Conservation (phyloP, 306 rosid genomes). For the Glycyrrhiza uralensis region DNA sequence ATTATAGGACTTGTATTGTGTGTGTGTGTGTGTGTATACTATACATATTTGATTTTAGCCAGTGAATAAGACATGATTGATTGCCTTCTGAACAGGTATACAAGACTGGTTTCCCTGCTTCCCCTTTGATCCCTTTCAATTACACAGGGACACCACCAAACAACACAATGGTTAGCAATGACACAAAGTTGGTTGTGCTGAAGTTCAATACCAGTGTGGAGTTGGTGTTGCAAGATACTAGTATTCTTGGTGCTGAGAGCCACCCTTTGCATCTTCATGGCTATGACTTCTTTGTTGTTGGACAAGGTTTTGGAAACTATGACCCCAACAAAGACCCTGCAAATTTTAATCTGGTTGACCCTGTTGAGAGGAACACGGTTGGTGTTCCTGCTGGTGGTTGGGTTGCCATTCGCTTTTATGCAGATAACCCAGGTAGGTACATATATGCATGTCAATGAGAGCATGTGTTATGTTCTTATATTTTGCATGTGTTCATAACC, state of each 20-base stretch:
- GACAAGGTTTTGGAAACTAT: conserved; percentile 80
- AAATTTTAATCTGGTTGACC: conserved; percentile 67
- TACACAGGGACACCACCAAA: conserved; percentile 80
- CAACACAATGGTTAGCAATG: conserved; percentile 53
- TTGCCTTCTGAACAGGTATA: conserved; percentile 3
- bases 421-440: conserved; percentile 74
- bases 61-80: no score
- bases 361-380: conserved; percentile 63
- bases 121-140: conserved; percentile 49
- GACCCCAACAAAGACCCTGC: conserved; percentile 59
- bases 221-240: conserved; percentile 71
- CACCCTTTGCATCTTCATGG: conserved; percentile 95
- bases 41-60: no score
- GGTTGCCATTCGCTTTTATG: conserved; percentile 67
- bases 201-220: conserved; percentile 72
- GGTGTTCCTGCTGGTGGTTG: conserved; percentile 78
- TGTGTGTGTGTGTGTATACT: no score
- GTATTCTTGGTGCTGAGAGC: conserved; percentile 64
- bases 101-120: conserved; percentile 54
- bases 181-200: conserved; percentile 54
- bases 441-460: neutral
- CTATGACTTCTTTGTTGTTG: conserved; percentile 64
- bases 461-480: neutral
- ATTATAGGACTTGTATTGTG: no score
- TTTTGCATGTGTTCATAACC: neutral